Percentiles rank a stretch among this genome's conserved stretches.
These are phyloP conservation scores for Rhinocladiella similis DNA, from an alignment of 2,329 filamentous ascomycete genomes.

Conservation along the genomic window DNA sequence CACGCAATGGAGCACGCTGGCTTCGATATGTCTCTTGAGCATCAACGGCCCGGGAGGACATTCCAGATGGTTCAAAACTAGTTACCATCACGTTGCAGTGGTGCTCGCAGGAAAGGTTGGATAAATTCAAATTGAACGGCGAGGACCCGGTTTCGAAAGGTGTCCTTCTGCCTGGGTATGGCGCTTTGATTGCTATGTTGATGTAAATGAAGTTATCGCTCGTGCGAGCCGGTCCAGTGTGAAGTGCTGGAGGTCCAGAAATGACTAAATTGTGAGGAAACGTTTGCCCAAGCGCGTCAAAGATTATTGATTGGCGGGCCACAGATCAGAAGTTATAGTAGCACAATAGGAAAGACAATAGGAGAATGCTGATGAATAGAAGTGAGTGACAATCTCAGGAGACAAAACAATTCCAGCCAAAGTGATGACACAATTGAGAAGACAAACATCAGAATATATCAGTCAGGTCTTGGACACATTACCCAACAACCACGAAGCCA, in stretches of 20 bases:
- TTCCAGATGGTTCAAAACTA: conserved; percentile 2
- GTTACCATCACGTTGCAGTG: conserved; percentile 4
- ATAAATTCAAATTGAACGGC: background rate
- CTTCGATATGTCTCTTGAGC: background rate
- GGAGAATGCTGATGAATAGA: background rate
- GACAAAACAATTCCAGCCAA: background rate
- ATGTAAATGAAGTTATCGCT: no score
- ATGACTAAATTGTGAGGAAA: no score
- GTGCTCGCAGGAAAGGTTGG: background rate
- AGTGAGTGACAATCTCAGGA: background rate
- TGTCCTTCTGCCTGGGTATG: no score
- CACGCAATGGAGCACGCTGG: background rate
- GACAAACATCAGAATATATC: background rate
- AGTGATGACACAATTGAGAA: background rate
- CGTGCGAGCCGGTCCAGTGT: no score
- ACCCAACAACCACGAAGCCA: background rate
- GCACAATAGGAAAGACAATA: background rate
- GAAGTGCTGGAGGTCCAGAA: no score
- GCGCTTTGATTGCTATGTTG: no score
- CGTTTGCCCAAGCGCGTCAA: no score
- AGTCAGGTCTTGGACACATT: background rate
- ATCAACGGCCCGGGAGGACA: background rate
- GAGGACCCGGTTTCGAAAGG: no score
- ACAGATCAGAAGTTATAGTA: background rate
- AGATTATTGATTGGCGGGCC: no score